Conservation (phyloP, 75 land plant genomes). For the Adiantum capillusveneris region DNA sequence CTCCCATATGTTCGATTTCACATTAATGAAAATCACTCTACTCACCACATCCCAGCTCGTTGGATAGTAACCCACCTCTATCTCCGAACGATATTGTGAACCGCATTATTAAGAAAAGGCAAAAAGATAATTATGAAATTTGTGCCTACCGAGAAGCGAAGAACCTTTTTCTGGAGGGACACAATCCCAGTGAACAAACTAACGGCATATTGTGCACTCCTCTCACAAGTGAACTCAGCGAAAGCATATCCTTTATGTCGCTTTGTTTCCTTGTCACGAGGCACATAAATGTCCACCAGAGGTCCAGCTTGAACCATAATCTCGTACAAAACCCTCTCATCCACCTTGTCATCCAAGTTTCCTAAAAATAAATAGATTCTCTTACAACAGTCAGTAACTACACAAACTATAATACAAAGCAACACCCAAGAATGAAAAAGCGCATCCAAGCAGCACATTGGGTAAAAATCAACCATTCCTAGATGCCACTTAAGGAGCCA, state of each 20-base stretch:
- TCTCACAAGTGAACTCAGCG: conserved; percentile 73
- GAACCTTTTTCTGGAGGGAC: conserved; percentile 44
- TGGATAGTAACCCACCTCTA: background rate
- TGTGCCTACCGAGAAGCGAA: conserved; percentile 65
- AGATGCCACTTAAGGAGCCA: background rate
- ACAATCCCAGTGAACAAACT: conserved; percentile 79
- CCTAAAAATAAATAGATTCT: conserved; percentile 27
- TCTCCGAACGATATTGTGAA: background rate
- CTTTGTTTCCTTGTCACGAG: conserved; percentile 80
- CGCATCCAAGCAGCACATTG: background rate
- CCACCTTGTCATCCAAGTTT: conserved; percentile 89
- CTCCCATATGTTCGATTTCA: background rate
- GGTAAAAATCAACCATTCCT: background rate
- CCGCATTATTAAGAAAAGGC: background rate
- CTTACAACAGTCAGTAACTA: too few relatives aligned
- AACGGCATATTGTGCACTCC: conserved; percentile 82
- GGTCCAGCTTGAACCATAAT: conserved; percentile 89
- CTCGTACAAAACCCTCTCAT: conserved; percentile 75
- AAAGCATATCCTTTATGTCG: conserved; percentile 77
- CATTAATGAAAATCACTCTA: background rate
- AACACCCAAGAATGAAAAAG: background rate
- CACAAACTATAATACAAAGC: background rate
- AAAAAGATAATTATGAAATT: background rate
- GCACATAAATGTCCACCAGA: conserved; percentile 68
- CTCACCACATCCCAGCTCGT: too few relatives aligned